Evolutionary conservation across 257 asterid genomes (phyloP).

Genomic region (Haberlea rhodopensis): DNA sequence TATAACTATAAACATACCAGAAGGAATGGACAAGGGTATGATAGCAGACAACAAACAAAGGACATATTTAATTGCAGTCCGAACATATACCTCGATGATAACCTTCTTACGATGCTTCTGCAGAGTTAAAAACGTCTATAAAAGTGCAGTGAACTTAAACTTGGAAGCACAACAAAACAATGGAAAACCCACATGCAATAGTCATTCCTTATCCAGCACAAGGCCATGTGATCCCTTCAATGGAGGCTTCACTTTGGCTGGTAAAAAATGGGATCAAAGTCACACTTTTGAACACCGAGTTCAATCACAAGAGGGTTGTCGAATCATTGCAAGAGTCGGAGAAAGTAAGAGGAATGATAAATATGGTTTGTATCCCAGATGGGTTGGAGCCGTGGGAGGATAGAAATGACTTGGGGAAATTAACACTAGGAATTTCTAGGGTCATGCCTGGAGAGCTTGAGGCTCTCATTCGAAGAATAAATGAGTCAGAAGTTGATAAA

Average conservation of each 20-base stretch:
- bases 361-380: conserved; percentile 41
- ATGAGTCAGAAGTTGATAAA: conserved; percentile 23
- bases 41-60: background rate
- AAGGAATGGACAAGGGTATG: too few relatives aligned
- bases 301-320: conserved; percentile 37
- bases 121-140: too few relatives aligned
- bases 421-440: conserved; percentile 22
- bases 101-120: background rate
- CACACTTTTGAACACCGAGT: conserved; percentile 50
- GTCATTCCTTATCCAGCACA: conserved; percentile 60
- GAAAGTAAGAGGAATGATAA: conserved; percentile 22
- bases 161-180: conserved; percentile 10
- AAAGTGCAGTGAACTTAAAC: background rate
- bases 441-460: conserved; percentile 35
- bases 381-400: conserved; percentile 42
- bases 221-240: conserved; percentile 55
- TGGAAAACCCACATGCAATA: conserved; percentile 43
- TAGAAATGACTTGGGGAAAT: conserved; percentile 34
- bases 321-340: conserved; percentile 21
- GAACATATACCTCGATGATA: too few relatives aligned
- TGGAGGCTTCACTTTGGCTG: conserved; percentile 41
- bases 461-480: conserved; percentile 33
- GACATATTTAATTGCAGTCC: background rate
- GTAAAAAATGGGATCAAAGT: conserved; percentile 37
- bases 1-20: too few relatives aligned